Conservation (phyloP, 768 basidiomycete genomes). For the Hypholoma sublateritium region DNA sequence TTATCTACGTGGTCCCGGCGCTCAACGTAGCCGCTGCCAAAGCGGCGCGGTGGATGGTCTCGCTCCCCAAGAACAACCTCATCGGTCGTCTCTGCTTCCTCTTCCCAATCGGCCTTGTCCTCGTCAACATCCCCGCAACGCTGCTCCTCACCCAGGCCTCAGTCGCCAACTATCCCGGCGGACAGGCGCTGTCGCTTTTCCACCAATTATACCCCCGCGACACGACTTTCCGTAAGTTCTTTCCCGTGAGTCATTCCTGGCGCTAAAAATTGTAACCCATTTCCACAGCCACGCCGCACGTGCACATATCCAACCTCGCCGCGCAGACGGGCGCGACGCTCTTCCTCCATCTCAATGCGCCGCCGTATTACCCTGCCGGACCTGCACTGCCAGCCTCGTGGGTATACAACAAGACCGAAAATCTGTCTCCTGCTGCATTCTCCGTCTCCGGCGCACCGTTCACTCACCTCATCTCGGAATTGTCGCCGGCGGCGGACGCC, state of each 20-base stretch:
- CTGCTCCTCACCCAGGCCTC: slow-evolving; percentile 57
- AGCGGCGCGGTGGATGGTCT: slow-evolving; percentile 54
- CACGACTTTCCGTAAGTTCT: slow-evolving; percentile 17
- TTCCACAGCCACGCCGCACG: slow-evolving; percentile 34
- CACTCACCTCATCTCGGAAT: slow-evolving; percentile 67
- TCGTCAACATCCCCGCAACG: slow-evolving; percentile 54
- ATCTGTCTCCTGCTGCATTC: slow-evolving; percentile 41
- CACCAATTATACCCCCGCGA: slow-evolving; percentile 46
- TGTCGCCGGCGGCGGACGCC: slow-evolving; percentile 24
- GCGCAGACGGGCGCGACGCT: slow-evolving; percentile 90
- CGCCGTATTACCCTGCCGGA: slow-evolving; percentile 42
- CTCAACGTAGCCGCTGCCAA: slow-evolving; percentile 80
- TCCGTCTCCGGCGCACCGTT: slow-evolving; percentile 36
- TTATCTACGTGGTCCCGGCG: slow-evolving; percentile 82
- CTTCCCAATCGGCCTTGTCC: slow-evolving; percentile 45
- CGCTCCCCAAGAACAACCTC: slow-evolving; percentile 46
- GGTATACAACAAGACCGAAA: slow-evolving; percentile 85
- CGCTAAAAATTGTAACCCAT: neutral
- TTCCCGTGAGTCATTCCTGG: neutral
- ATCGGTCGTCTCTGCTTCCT: slow-evolving; percentile 48
- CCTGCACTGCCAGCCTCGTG: slow-evolving; percentile 32
- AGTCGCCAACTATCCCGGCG: slow-evolving; percentile 86
- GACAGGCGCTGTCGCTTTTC: slow-evolving; percentile 62
- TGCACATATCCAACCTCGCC: slow-evolving; percentile 84
- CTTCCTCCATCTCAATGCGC: slow-evolving; percentile 71